Evolutionary conservation across 441 rosid genomes (phyloP).

Genomic region (Francoa sonchifolia): DNA sequence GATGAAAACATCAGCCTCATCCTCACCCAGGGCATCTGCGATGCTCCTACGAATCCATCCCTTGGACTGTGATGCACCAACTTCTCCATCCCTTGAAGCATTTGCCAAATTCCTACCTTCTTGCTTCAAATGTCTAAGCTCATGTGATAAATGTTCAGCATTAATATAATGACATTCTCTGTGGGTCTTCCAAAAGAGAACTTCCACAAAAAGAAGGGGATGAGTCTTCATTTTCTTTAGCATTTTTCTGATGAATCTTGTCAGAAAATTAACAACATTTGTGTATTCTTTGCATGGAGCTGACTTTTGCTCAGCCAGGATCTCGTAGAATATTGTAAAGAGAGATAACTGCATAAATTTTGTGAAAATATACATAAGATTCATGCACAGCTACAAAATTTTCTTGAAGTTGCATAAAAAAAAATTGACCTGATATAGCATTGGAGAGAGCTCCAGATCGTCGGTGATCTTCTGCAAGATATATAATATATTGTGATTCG

Average conservation of each 20-base stretch:
- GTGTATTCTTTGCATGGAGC: slow-evolving; percentile 49
- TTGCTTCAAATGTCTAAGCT: slow-evolving; percentile 61
- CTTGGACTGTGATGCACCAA: slow-evolving; percentile 23
- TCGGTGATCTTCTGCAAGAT: slow-evolving; percentile 69
- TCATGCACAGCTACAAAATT: slow-evolving; percentile 1
- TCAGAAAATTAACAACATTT: slow-evolving; percentile 52
- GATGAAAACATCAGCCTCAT: slow-evolving; percentile 89
- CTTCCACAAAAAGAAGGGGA: slow-evolving; percentile 91
- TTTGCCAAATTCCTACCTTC: slow-evolving; percentile 31
- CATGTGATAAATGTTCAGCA: slow-evolving; percentile 76
- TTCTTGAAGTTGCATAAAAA: slow-evolving; percentile 3
- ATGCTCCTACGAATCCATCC: slow-evolving; percentile 65
- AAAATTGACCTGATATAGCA: slow-evolving; percentile 81
- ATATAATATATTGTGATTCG: slow-evolving; percentile 52
- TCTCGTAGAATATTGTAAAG: slow-evolving; percentile 54
- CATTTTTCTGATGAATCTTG: slow-evolving; percentile 59
- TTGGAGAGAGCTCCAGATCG: slow-evolving; percentile 82
- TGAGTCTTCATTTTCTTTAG: slow-evolving; percentile 74
- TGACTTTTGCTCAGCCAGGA: slow-evolving; percentile 75
- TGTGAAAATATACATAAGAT: slow-evolving; percentile 12
- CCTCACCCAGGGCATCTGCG: slow-evolving; percentile 98
- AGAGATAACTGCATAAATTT: slow-evolving; percentile 65
- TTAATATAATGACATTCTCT: slow-evolving; percentile 79
- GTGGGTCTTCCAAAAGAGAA: slow-evolving; percentile 81
- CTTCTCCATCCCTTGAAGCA: slow-evolving; percentile 33